Evolutionary conservation across 495 filamentous ascomycete species (phyloP).

Genomic region (Podospora australis): DNA sequence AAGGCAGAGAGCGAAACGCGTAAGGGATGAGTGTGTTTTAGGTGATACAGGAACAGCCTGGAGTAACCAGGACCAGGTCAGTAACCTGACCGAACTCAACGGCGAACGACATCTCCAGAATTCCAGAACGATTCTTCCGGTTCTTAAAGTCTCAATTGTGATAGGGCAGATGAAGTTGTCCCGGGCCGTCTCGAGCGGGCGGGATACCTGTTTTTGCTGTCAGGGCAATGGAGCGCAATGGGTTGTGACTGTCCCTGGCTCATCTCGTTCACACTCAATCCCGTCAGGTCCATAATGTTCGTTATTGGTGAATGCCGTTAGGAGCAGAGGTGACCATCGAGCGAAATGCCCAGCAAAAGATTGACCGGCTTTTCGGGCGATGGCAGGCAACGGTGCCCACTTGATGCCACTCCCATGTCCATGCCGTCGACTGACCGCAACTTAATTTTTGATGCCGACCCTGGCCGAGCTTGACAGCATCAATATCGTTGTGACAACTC

Average conservation of each 20-base stretch:
- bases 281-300: slow-evolving; percentile 17
- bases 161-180: slow-evolving; percentile 2
- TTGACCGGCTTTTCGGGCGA: slow-evolving; percentile 8
- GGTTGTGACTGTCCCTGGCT: not conserved
- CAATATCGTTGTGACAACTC: slow-evolving; percentile 13
- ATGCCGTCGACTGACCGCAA: slow-evolving; percentile 2
- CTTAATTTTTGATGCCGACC: slow-evolving; percentile 23
- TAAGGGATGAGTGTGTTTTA: not conserved
- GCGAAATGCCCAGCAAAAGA: slow-evolving; percentile 1
- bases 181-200: slow-evolving; percentile 8
- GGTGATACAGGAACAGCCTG: slow-evolving; percentile 11
- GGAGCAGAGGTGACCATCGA: not conserved
- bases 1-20: slow-evolving; percentile 10
- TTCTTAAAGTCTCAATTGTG: not conserved
- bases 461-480: slow-evolving; percentile 8
- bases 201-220: not conserved
- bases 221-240: too few relatives aligned
- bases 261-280: too few relatives aligned
- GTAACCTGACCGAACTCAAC: too few relatives aligned
- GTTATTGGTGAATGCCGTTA: slow-evolving; percentile 16
- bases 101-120: too few relatives aligned
- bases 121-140: slow-evolving; percentile 26
- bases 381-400: slow-evolving; percentile 7
- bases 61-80: too few relatives aligned
- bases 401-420: not conserved